A percentile compares a stretch with the other conserved stretches of the same genome.
Conservation (phyloP, 768 basidiomycete genomes). For the Pluteus cervinus region DNA sequence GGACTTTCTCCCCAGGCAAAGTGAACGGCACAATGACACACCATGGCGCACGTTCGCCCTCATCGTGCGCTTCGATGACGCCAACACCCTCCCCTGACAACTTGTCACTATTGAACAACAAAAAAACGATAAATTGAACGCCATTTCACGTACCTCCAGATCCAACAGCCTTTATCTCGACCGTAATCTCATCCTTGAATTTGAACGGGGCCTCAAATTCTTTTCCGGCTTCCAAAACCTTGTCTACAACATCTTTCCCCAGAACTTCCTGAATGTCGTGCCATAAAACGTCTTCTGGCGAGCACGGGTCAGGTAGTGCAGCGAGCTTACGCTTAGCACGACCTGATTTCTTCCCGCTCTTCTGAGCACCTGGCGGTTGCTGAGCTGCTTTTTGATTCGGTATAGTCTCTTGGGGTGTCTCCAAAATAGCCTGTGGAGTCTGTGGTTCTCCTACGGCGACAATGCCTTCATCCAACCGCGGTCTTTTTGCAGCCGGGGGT, state of each 20-base stretch:
- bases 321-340: slow-evolving; percentile 32
- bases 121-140: neutral
- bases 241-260: slow-evolving; percentile 50
- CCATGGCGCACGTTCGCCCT: slow-evolving; percentile 65
- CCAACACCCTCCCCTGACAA: slow-evolving; percentile 63
- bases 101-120: slow-evolving; percentile 2
- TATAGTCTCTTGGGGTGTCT: neutral
- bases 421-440: neutral
- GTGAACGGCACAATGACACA: slow-evolving; percentile 79
- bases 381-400: slow-evolving; percentile 5
- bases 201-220: slow-evolving; percentile 59
- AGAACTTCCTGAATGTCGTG: slow-evolving; percentile 66
- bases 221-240: slow-evolving; percentile 37
- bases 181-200: slow-evolving; percentile 55
- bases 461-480: too few species aligned
- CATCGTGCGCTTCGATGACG: slow-evolving; percentile 33
- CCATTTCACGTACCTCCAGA: slow-evolving; percentile 44
- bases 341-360: slow-evolving; percentile 19
- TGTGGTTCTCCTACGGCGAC: neutral
- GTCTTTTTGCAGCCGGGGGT: too few species aligned
- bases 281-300: slow-evolving; percentile 69
- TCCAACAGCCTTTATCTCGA: slow-evolving; percentile 59
- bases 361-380: slow-evolving; percentile 1
- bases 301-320: slow-evolving; percentile 55
- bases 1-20: slow-evolving; percentile 77